Conservation (phyloP, 768 basidiomycete genomes). For the Rhizopogon rudus region DNA sequence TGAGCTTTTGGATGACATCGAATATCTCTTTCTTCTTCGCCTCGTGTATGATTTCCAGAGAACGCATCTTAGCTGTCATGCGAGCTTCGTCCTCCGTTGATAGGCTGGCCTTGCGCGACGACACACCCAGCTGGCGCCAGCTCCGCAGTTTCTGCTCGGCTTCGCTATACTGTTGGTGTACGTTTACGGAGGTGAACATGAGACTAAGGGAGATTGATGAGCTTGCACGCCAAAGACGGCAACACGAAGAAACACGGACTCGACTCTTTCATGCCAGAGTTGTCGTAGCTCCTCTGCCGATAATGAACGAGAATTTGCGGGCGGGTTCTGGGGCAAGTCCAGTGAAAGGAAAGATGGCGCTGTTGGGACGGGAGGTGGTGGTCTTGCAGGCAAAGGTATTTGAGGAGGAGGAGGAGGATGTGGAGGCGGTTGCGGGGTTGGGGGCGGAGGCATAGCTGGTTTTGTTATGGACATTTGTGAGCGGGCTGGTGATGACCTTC, state of each 20-base stretch:
- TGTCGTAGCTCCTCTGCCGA: conserved; percentile 32
- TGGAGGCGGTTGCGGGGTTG: conserved; percentile 12
- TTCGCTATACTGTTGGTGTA: conserved; percentile 27
- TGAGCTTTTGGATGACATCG: conserved; percentile 22
- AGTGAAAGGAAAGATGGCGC: conserved; percentile 10
- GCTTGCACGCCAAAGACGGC: neutral
- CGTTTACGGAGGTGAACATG: conserved; percentile 29
- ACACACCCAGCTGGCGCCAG: conserved; percentile 19
- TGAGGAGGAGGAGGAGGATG: conserved; percentile 18
- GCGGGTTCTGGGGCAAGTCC: neutral
- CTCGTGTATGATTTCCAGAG: conserved; percentile 18
- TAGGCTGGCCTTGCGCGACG: conserved; percentile 18
- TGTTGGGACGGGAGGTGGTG: conserved; percentile 15
- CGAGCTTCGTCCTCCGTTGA: conserved; percentile 18
- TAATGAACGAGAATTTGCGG: neutral
- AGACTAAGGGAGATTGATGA: conserved; percentile 20
- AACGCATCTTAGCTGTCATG: conserved; percentile 18
- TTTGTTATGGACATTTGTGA: neutral
- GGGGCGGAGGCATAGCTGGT: conserved; percentile 1
- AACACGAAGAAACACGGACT: conserved; percentile 22
- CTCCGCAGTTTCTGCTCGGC: conserved; percentile 29
- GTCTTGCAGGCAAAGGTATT: neutral
- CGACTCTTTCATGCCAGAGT: conserved; percentile 36
- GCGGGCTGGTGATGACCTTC: neutral
- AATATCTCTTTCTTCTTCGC: conserved; percentile 30